Base-by-base conservation (phyloP, 495 filamentous ascomycete genomes). In the Penicillium salamii region DNA sequence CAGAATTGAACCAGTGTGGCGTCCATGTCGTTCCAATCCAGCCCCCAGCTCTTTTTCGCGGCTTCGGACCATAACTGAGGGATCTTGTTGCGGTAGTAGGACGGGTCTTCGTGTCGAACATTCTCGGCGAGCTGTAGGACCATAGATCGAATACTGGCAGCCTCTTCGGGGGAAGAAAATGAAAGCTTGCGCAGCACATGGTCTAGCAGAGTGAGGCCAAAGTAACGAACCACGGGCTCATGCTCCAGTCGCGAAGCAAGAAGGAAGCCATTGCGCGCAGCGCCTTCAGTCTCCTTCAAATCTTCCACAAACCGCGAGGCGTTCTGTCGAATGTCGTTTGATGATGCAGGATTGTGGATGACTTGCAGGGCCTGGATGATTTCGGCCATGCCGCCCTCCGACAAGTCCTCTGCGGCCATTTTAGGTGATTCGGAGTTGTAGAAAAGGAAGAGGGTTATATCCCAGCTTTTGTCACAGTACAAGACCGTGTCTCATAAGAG, bases 1-100 rank as follows among this genome's bases (percentile, higher is more conserved):
- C 95, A 98, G 19, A 97, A 77, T 49, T 80, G 80, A 34, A 90
- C 82, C 34, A 99, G 78, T 54, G 85, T 70, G 35, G 81, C 75
- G 62, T 99, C 93, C 93, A 99, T 97, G 64, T 95, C 83, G 69
- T 86, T 79, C 93, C 93, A 99, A 38, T 92, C 88, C 24, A 80
- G 74, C 8, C 76, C 90, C 95, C 95, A 99, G 58, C 82, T 88
- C 59, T 91, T 79, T 72, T 99, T 97, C 20, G 91, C 90, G 42
- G 96, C 70, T 64, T 97, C 93, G 6, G 90, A 87, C 95, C 93
- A 97, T 49, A 97, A 69, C 69, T 92, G 87, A n/a, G 90, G 89
- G 26, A 93, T 86, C 69, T 97, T 97, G 72, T 93, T 97, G 58
- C 91, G 82, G 53, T 97, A 68, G 60, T 89, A 97, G 18, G 78